Evolutionary conservation across 2,329 filamentous ascomycete genomes (phyloP).

Genomic region (Xylariales sp.): DNA sequence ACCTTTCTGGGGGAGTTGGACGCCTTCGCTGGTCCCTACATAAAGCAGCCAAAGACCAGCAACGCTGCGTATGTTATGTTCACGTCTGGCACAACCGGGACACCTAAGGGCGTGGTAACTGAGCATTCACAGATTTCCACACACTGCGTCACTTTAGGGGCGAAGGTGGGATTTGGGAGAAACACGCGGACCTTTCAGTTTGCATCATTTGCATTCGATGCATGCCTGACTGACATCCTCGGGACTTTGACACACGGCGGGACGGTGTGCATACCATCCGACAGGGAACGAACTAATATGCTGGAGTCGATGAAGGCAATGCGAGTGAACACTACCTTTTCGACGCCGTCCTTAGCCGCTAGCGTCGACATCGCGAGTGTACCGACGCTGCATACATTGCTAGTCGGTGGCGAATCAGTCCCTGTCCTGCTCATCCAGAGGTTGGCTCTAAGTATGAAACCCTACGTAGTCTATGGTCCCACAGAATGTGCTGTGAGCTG

Average conservation of each 20-base stretch:
- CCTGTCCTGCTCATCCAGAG: not conserved
- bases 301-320: not conserved
- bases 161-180: constrained; percentile 30
- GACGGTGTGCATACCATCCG: constrained; percentile 4
- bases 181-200: constrained; percentile 5
- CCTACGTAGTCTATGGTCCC: constrained; percentile 1
- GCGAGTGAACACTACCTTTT: not conserved
- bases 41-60: too few species aligned
- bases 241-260: not conserved
- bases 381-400: not conserved
- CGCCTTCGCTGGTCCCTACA: too few species aligned
- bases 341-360: constrained; percentile 2
- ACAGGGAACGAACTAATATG: constrained; percentile 4
- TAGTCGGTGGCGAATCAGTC: not conserved
- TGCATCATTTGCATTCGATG: constrained; percentile 1
- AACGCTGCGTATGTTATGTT: constrained; percentile 1
- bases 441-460: not conserved
- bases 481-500: not conserved
- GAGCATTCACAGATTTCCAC: constrained; percentile 1
- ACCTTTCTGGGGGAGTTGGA: too few species aligned
- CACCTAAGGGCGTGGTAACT: not conserved
- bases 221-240: constrained; percentile 2
- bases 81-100: constrained; percentile 3
- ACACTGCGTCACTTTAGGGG: not conserved
- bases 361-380: not conserved